Percentiles rank a stretch among this genome's conserved stretches.
Evolutionary conservation across 2,329 filamentous ascomycete genomes (phyloP).

Genomic region (Cladorrhinum sp.): DNA sequence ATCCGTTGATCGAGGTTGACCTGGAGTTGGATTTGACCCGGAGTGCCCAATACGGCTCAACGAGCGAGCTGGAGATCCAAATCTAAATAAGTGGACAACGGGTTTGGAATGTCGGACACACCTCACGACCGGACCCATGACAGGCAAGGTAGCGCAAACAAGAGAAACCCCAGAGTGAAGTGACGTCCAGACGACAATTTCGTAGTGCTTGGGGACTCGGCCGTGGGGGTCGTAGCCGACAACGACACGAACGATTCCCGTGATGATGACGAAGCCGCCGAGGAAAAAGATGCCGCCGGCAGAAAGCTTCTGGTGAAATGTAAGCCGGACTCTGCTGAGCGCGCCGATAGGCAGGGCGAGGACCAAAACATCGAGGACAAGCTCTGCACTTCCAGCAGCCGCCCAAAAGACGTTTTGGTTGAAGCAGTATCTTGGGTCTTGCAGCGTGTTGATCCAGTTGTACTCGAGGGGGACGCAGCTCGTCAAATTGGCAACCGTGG

Average conservation of each 20-base stretch:
- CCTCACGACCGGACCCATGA: not conserved
- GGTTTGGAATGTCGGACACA: not conserved
- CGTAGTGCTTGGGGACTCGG: conserved; percentile 1
- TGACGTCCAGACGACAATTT: not conserved
- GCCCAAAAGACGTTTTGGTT: conserved; percentile 29
- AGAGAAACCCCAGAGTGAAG: not conserved
- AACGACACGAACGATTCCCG: not conserved
- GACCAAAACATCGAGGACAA: conserved; percentile 22
- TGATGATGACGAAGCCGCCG: conserved; percentile 4
- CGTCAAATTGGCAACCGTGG: conserved; percentile 24
- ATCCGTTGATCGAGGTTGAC: not conserved
- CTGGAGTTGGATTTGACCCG: not conserved
- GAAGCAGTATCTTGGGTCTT: conserved; percentile 27
- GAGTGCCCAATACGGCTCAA: not conserved
- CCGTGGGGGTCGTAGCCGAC: not conserved
- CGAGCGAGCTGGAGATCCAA: too few relatives aligned
- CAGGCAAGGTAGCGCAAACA: not conserved
- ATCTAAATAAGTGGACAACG: not conserved
- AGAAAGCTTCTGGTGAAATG: conserved; percentile 19
- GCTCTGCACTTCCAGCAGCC: conserved; percentile 12
- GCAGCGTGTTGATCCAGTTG: conserved; percentile 19
- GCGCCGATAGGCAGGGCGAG: conserved; percentile 20
- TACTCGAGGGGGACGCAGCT: conserved; percentile 28
- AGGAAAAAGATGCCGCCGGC: conserved; percentile 24
- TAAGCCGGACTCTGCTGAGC: conserved; percentile 18